Conservation (phyloP, 78 protist genomes). For the Dictyostelium purpureum region DNA sequence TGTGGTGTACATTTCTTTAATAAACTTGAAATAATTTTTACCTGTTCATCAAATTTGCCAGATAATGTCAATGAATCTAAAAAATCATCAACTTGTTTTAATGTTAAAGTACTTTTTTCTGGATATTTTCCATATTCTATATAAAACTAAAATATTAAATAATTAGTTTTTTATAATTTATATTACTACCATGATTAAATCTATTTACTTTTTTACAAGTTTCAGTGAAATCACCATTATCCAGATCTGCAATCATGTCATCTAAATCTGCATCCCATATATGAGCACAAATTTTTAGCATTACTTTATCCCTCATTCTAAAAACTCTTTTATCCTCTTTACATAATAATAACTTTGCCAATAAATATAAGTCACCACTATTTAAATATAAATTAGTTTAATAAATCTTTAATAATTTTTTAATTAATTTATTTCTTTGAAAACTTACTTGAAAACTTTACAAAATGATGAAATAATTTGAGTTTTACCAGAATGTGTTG, state of each 20-base stretch:
- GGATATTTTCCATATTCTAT: conserved; percentile 36
- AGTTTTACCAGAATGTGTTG: conserved; percentile 75
- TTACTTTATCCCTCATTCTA: conserved; percentile 81
- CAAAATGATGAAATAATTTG: conserved; percentile 38
- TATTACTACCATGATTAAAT: neutral
- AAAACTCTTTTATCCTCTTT: conserved; percentile 81
- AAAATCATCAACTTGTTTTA: conserved; percentile 78
- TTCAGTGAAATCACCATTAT: conserved; percentile 83
- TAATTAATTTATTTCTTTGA: too few relatives aligned
- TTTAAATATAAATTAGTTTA: neutral
- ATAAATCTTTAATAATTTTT: neutral
- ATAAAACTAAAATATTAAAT: conserved; percentile 21
- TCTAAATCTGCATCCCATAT: conserved; percentile 18
- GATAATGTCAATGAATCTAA: conserved; percentile 63
- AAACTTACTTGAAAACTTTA: conserved; percentile 15
- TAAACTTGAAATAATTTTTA: conserved; percentile 41
- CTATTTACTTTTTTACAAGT: conserved; percentile 63
- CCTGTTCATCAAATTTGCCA: conserved; percentile 80
- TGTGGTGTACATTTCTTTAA: conserved; percentile 48
- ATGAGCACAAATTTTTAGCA: conserved; percentile 68
- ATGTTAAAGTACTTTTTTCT: conserved; percentile 67
- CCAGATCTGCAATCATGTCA: conserved; percentile 64
- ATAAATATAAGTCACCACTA: conserved; percentile 81
- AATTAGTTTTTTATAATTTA: too few relatives aligned
- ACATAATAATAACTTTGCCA: conserved; percentile 78